Evolutionary conservation across 805 yeast species (phyloP), one percentile per base, ranked within the genome.

Genomic region (Candida montana): DNA sequence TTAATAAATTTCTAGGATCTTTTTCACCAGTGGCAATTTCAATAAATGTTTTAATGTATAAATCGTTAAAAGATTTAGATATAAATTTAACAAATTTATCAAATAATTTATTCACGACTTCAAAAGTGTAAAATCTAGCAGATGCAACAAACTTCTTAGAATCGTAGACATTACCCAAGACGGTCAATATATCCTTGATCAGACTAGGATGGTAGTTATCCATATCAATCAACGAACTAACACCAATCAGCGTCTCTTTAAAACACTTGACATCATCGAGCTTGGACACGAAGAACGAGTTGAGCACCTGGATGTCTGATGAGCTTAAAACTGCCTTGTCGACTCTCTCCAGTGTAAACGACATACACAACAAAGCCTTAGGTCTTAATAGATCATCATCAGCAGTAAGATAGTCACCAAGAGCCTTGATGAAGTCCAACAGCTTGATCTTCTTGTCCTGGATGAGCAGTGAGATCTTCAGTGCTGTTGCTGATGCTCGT

Each of bases 11-110:
- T 45, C 84, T 72, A 3, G 99, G 99, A 61, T 93, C 99, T 53
- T 93, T 95, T 56, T 93, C 99, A 30, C 95, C 95, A 13, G 77
- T 69, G 3, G 95, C 85, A 23, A 88, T 56, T 43, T 79, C 77
- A 28, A 86, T 56, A 49, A 83, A 90, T 0, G 83, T 60, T 30
- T 71, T 59, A 27, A 86, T 69, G 39, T 72, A 77, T 4, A 58
- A 50, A 26, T 73, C 74, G 20, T 64, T 64, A 3, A 45, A n/a
- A 7, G 18, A 15, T 28, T 41, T 46, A 5, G 41, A 19, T 17
- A 59, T 37, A 19, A 48, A 57, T 8, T 52, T 55, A 3, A 48
- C 35, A 42, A 65, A 64, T 23, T 48, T 56, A 5, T 51, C 42
- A 13, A 71, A 54, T 8, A 77, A 37, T 5, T 57, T 54, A 3